Evolutionary conservation across 805 yeast species (phyloP).

Genomic region (Cyberlindnera sargentensis): DNA sequence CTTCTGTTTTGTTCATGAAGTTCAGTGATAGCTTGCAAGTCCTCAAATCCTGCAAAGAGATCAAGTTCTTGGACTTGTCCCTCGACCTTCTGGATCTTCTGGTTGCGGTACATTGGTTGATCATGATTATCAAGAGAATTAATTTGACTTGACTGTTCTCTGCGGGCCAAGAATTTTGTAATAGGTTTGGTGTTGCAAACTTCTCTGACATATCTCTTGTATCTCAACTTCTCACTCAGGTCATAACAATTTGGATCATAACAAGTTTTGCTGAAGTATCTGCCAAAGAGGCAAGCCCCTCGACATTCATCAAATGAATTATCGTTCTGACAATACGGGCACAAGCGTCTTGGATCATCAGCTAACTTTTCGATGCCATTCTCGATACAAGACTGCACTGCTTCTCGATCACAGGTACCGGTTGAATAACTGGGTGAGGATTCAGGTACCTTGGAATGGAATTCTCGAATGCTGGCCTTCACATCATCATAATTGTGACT

Average conservation of each 20-base stretch:
- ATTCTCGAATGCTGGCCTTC: constrained; percentile 12
- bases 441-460: constrained; percentile 14
- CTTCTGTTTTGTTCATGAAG: not conserved
- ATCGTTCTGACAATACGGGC: constrained; percentile 23
- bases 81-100: too few relatives aligned
- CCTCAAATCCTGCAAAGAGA: constrained; percentile 10
- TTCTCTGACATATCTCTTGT: constrained; percentile 21
- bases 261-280: constrained; percentile 21
- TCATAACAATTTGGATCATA: constrained; percentile 20
- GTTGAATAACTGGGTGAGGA: constrained; percentile 19
- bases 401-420: constrained; percentile 14
- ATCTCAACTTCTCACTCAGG: constrained; percentile 19
- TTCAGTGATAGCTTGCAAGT: not conserved
- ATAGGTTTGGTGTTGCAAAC: constrained; percentile 20
- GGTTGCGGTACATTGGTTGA: too few relatives aligned
- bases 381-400: constrained; percentile 19
- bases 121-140: too few relatives aligned
- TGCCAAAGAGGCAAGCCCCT: constrained; percentile 23
- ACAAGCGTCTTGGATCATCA: constrained; percentile 19
- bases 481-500: constrained; percentile 24
- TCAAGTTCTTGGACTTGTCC: constrained; percentile 3
- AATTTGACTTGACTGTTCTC: not conserved
- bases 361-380: constrained; percentile 16
- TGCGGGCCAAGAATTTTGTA: constrained; percentile 6
- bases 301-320: constrained; percentile 24